Percentiles rank a stretch among this genome's conserved stretches.
phyloP scores from a whole-genome alignment of 2,329 filamentous ascomycete species.

The Graphilbum fragrans region DNA sequence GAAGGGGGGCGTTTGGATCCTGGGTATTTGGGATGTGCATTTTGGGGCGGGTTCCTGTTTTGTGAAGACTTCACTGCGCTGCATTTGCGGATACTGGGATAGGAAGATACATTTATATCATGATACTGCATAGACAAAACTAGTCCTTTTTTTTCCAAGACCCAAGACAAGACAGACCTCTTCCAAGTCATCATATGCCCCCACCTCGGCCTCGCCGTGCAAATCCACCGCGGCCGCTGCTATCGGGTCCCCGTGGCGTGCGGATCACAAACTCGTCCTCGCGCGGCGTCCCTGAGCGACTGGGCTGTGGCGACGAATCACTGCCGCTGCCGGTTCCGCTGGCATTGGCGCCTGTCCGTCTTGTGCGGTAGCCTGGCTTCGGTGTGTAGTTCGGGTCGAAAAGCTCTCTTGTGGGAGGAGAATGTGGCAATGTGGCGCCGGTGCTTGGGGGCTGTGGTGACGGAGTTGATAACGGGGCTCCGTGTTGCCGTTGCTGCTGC shows the following conservation, averaged over 20 bases:
- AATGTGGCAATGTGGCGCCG: conserved; percentile 5
- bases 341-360: conserved; percentile 15
- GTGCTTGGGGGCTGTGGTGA: background rate
- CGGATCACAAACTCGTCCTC: conserved; percentile 58
- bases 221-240: conserved; percentile 64
- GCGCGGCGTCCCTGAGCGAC: conserved; percentile 35
- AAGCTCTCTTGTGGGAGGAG: conserved; percentile 43
- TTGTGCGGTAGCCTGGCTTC: conserved; percentile 44
- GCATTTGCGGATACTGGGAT: too few relatives aligned
- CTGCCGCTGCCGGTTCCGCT: conserved; percentile 11
- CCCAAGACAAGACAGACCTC: too few relatives aligned
- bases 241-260: conserved; percentile 66
- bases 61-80: too few relatives aligned
- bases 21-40: background rate
- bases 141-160: too few relatives aligned
- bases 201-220: conserved; percentile 58
- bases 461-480: background rate
- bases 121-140: too few relatives aligned
- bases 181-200: too few relatives aligned
- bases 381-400: conserved; percentile 65
- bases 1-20: background rate
- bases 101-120: too few relatives aligned
- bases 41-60: too few relatives aligned
- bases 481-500: conserved; percentile 18
- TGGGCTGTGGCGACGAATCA: conserved; percentile 15